Base-by-base conservation (phyloP, 2,329 filamentous ascomycete species). In the Zymoseptoria passerinii region DNA sequence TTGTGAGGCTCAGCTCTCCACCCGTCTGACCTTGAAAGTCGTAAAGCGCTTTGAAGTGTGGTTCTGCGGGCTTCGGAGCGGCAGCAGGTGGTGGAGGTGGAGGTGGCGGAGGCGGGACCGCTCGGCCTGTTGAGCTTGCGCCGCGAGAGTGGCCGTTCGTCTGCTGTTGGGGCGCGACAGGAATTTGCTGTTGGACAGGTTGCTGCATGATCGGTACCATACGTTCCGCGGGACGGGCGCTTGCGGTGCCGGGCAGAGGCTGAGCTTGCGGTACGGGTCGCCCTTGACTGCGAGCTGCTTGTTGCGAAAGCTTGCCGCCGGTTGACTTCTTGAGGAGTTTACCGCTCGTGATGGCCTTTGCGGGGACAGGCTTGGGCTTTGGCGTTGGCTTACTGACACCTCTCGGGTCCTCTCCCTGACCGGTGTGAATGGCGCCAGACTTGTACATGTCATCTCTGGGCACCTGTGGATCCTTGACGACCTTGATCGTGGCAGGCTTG, bases 321-420 rank as follows among this genome's bases (percentile, higher is more conserved):
- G 84, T 56, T 89, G 91, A 73, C 87, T 71, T 71, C 65, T 72
- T 90, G 70, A 99, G 89, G 52, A 99, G 83, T 73, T 95, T 95
- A 63, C 94, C 94, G 66, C 87, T 89, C 1, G 90, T 96, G 68
- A 99, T 96, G 1, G 94, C 92, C 67, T 92, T 89, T 13, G 89
- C 88, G 48, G 92, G 85, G 20, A 96, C 82, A 49, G 89, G 89
- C 73, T 92, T 96, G 61, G 85, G 87, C 72, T 89, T 90, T 0
- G 94, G 94, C 55, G 90, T 95, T 1, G 90, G 90, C 65, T 82
- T 86, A 5, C 92, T 96, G 7, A 84, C 79, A 0, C 92, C 95
- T 71, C 83, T 92, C 8, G 92, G 81, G 23, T 90, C 82, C 74
- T 97, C 90, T 63, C 94, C 94, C 50, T 81, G 84, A 50, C 86